Conservation (phyloP, 306 rosid genomes). For the Mimosa pudica region DNA sequence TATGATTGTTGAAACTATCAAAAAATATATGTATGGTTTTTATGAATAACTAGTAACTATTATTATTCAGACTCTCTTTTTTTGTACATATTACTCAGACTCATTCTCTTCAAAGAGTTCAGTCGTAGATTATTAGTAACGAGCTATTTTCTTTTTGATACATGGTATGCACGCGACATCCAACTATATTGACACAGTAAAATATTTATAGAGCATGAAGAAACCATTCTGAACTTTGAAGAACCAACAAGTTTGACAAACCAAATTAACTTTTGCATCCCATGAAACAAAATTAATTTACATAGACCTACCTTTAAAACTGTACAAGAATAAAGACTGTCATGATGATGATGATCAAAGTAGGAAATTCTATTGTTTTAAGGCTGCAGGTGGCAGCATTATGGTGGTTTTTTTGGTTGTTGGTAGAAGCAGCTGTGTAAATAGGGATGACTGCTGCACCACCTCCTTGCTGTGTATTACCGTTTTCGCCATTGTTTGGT, state of each 20-base stretch:
- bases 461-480: constrained; percentile 43
- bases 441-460: constrained; percentile 54
- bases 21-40: too few species aligned
- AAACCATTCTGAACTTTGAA: background rate
- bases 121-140: background rate
- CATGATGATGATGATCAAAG: constrained; percentile 41
- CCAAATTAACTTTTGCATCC: background rate
- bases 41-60: too few species aligned
- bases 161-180: constrained; percentile 11
- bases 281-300: background rate
- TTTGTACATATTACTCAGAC: too few species aligned
- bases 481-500: constrained; percentile 31
- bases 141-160: too few species aligned
- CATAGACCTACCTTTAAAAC: constrained; percentile 17
- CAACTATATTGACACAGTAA: constrained; percentile 7
- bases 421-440: constrained; percentile 65
- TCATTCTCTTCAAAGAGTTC: background rate
- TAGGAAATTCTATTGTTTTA: constrained; percentile 31
- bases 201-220: background rate
- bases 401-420: constrained; percentile 37
- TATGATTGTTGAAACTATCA: too few species aligned
- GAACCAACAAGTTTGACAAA: background rate
- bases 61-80: background rate
- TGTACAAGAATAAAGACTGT: constrained; percentile 41
- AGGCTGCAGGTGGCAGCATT: constrained; percentile 51